phyloP scores from a whole-genome alignment of 352 stramenopile genomes.

The Thalassiosira oceanica region DNA sequence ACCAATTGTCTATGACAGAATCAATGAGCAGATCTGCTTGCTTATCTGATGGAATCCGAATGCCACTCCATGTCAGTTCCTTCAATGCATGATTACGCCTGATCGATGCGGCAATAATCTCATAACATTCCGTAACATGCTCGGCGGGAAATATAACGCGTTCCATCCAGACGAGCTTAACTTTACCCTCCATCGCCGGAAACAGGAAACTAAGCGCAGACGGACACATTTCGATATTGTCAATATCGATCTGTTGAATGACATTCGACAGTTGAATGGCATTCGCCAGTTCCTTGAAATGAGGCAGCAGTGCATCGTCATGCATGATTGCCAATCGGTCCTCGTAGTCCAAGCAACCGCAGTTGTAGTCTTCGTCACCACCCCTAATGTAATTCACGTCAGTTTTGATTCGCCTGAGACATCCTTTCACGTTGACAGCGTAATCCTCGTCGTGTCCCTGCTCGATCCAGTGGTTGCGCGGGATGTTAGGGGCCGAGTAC shows the following conservation, averaged over 20 bases:
- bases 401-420: background rate
- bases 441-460: background rate
- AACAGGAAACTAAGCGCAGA: background rate
- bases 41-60: background rate
- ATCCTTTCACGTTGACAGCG: background rate
- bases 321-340: background rate
- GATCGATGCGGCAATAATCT: background rate
- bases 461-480: background rate
- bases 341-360: background rate
- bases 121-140: background rate
- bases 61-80: background rate
- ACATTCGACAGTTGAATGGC: background rate
- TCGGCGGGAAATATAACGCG: too few species aligned
- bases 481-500: background rate
- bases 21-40: background rate
- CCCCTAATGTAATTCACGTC: background rate
- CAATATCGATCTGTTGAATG: background rate
- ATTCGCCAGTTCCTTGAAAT: background rate
- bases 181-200: background rate
- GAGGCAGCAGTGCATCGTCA: background rate
- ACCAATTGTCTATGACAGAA: background rate
- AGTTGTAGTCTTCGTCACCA: background rate
- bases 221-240: background rate
- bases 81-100: background rate
- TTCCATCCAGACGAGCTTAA: background rate